Base-by-base conservation (phyloP, 2,329 filamentous ascomycete species). In the Aspergillus sp. region DNA sequence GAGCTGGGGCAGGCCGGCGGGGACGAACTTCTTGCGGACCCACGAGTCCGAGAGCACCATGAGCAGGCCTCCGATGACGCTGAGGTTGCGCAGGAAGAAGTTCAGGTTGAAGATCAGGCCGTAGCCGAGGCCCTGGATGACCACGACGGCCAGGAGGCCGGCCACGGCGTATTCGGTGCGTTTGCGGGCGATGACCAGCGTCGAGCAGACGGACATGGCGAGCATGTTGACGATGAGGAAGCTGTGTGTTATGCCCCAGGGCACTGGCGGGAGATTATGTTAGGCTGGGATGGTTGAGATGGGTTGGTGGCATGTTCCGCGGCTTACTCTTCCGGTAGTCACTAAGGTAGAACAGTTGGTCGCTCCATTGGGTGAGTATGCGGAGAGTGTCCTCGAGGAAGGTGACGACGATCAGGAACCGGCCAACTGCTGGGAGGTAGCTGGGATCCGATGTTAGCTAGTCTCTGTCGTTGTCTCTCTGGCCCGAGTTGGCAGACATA, bases 31-130 rank as follows among this genome's bases (percentile, higher is more conserved):
- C 78, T 96, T 96, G 66, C 88, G 82, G 44, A 95, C 86, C 86
- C 89, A 96, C 36, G 85, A 93, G 67, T 98, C 91, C 25, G 88
- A 95, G 29, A 98, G 74, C 13, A 98, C 91, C 91, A 98, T 96
- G 51, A 98, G 74, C 27, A 98, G 75, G 39, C 91, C 91, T 49
- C 91, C 91, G 70, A 96, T 89, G 52, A 98, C 91, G 45, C 86
- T 94, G 41, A 98, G 72, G 60, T 98, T 98, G 66, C 91, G 88
- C 44, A 98, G 82, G 79, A 98, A 98, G 74, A 98, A 98, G 77
- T 96, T 98, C 57, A 96, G 76, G 64, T 98, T 91, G 62, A 98
- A 96, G 63, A 98, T 94, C 42, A 98, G 75, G 38, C 91, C 91
- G 61, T 98, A 98, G 50, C 91, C 91, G 35, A 98, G 75, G 13